Percentiles rank a stretch among this genome's conserved stretches.
Conservation (phyloP, 2,329 filamentous ascomycete species). For the Monosporascus sp. region DNA sequence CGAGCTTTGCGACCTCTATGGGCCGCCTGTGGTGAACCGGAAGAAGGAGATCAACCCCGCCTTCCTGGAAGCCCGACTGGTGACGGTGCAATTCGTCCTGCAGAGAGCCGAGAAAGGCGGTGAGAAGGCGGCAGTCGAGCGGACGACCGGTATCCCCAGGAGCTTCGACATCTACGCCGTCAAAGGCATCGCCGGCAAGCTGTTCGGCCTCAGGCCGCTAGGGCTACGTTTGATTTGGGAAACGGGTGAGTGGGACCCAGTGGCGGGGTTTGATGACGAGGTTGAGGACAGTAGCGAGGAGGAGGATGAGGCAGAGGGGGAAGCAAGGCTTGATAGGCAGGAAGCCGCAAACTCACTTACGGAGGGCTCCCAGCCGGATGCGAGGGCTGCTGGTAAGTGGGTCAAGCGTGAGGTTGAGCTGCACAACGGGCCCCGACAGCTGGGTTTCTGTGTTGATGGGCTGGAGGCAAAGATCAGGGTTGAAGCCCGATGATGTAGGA, state of each 20-base stretch:
- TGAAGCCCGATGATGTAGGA: conserved; percentile 39
- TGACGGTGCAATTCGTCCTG: conserved; percentile 54
- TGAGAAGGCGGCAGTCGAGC: conserved; percentile 16
- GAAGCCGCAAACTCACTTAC: conserved; percentile 3
- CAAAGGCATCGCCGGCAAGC: conserved; percentile 67
- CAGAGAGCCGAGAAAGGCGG: conserved; percentile 4
- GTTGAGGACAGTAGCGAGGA: conserved; percentile 51
- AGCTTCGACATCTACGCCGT: conserved; percentile 76
- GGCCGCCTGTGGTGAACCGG: conserved; percentile 60
- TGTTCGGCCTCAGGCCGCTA: conserved; percentile 62
- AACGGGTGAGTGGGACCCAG: conserved; percentile 84
- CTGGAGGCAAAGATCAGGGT: conserved; percentile 65
- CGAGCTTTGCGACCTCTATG: conserved; percentile 71
- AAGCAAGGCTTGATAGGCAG: conserved; percentile 21
- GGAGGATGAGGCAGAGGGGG: conserved; percentile 36
- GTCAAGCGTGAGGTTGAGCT: conserved; percentile 76
- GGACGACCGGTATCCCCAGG: conserved; percentile 57
- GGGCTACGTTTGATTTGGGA: conserved; percentile 71
- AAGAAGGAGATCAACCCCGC: conserved; percentile 59
- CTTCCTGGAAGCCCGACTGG: conserved; percentile 74
- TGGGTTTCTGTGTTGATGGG: conserved; percentile 80
- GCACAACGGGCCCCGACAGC: conserved; percentile 69
- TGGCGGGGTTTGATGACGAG: conserved; percentile 55
- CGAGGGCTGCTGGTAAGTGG: conserved; percentile 49
- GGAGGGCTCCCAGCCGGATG: conserved; percentile 15